phyloP scores from a whole-genome alignment of 2,329 filamentous ascomycete genomes.

The Cytospora piceae region DNA sequence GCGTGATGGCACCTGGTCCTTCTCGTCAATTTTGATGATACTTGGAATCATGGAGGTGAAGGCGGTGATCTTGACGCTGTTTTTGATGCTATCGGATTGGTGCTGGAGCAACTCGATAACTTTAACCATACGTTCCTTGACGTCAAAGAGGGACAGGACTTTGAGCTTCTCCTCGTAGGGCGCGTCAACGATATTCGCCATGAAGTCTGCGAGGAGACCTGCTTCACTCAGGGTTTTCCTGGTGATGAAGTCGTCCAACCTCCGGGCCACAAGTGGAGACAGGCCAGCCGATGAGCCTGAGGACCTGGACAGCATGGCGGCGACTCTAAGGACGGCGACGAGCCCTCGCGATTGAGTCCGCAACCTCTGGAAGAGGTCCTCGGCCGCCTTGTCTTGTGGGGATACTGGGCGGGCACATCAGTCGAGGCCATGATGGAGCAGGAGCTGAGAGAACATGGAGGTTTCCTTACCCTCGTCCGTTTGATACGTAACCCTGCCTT shows the following conservation, averaged over 20 bases:
- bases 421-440: conserved; percentile 1
- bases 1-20: conserved; percentile 53
- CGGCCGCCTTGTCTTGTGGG: conserved; percentile 62
- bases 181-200: conserved; percentile 89
- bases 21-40: conserved; percentile 58
- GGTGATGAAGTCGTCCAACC: conserved; percentile 85
- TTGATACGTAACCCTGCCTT: conserved; percentile 74
- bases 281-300: conserved; percentile 63
- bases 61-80: conserved; percentile 82
- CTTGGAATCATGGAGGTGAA: conserved; percentile 69
- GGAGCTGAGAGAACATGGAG: background rate
- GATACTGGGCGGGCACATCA: conserved; percentile 34
- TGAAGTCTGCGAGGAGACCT: conserved; percentile 88
- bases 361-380: conserved; percentile 75
- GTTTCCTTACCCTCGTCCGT: conserved; percentile 66
- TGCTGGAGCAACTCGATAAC: conserved; percentile 83
- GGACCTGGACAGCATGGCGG: conserved; percentile 77
- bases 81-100: conserved; percentile 83
- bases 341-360: conserved; percentile 87
- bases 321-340: conserved; percentile 80
- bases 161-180: conserved; percentile 90
- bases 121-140: conserved; percentile 76
- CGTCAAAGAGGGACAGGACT: conserved; percentile 78
- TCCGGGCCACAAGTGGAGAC: conserved; percentile 81
- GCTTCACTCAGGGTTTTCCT: conserved; percentile 82